A percentile compares a stretch with the other conserved stretches of the same genome.
These are phyloP conservation scores for Vicia faba DNA, from an alignment of 306 rosid species.

Conservation along the genomic window DNA sequence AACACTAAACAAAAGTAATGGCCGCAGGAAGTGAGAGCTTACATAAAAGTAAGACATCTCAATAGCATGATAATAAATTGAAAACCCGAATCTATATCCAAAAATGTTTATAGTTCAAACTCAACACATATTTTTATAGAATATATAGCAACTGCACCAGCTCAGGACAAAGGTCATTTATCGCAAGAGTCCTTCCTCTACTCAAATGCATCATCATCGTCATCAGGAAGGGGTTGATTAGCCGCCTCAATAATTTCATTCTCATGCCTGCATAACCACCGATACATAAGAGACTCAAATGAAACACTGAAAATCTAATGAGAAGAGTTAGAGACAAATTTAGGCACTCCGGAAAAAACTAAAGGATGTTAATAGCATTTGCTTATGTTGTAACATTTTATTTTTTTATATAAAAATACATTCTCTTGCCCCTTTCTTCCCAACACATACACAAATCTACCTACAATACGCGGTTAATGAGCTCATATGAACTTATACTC, in stretches of 20 bases:
- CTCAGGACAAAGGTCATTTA: not conserved
- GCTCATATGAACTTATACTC: not conserved
- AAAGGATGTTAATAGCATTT: not conserved
- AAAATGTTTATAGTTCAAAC: not conserved
- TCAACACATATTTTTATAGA: not conserved
- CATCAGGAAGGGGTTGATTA: slow-evolving; percentile 81
- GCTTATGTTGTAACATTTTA: not conserved
- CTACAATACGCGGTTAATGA: not conserved
- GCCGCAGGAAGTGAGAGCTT: no score
- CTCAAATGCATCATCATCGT: slow-evolving; percentile 70
- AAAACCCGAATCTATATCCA: not conserved
- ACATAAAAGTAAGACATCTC: not conserved
- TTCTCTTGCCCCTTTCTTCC: not conserved
- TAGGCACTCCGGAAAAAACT: not conserved
- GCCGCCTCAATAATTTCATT: slow-evolving; percentile 58
- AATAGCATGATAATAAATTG: no score
- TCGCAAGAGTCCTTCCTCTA: slow-evolving; percentile 16
- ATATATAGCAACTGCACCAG: not conserved
- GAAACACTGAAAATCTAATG: not conserved
- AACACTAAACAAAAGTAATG: no score
- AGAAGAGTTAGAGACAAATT: no score
- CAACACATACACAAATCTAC: not conserved
- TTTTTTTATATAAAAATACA: not conserved
- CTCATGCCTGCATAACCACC: slow-evolving; percentile 54
- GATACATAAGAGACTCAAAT: not conserved